Evolutionary conservation across 164 flowering plant genomes (phyloP).

Genomic region (Berberis thunbergii): DNA sequence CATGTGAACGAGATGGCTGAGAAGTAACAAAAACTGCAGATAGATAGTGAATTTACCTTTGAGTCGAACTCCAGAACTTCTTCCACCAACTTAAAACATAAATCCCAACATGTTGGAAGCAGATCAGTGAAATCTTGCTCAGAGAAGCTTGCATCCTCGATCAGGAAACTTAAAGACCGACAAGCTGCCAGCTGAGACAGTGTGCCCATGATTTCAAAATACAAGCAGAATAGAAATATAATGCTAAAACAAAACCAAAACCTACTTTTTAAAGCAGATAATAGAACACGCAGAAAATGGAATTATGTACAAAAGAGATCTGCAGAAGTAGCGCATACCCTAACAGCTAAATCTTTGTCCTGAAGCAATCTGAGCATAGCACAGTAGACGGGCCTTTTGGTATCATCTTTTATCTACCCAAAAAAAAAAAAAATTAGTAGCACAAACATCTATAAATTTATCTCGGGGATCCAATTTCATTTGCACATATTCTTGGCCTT

Average conservation of each 20-base stretch:
- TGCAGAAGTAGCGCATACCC: constrained; percentile 33
- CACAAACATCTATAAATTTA: background rate
- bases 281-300: background rate
- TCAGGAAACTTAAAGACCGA: constrained; percentile 64
- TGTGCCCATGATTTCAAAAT: background rate
- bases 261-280: background rate
- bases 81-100: constrained; percentile 76
- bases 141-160: constrained; percentile 81
- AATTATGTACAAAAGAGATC: background rate
- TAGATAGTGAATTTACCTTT: constrained; percentile 42
- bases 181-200: constrained; percentile 70
- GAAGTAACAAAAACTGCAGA: no score
- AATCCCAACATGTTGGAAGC: constrained; percentile 75
- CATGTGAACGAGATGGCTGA: no score
- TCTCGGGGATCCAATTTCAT: no score
- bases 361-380: constrained; percentile 78
- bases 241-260: background rate
- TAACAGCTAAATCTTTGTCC: constrained; percentile 72
- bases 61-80: constrained; percentile 95
- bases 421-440: constrained; percentile 7
- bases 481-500: no score
- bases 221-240: constrained; percentile 2
- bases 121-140: constrained; percentile 62
- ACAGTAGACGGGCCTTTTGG: constrained; percentile 69
- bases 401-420: constrained; percentile 79